Evolutionary conservation across 345 rosid genomes (phyloP), one percentile per base, ranked within the genome.

Genomic region (Draba incana): DNA sequence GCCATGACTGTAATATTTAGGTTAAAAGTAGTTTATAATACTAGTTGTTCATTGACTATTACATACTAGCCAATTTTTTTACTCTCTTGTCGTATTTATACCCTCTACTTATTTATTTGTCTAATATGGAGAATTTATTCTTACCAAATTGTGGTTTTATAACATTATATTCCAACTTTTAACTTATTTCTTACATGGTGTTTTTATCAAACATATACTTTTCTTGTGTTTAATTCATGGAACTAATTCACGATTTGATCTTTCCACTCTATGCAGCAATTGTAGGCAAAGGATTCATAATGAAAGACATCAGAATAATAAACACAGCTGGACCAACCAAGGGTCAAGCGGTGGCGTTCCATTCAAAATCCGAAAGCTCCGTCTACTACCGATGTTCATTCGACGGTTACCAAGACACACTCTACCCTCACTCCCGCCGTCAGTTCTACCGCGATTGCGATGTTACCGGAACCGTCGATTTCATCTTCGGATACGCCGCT

Each of bases 341-440:
- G 78, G 96, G 88, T 52, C 98, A 92, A 44, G 98, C 98, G 3
- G 97, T 92, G 58, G 98, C 98, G 3, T 86, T 92, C 75, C 77
- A 96, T 62, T 92, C 96, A 1, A 92, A 86, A 10, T 86, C 98
- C 3, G 93, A 92, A 70, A 59, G 55, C 13, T 89, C 98, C 0
- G 85, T 85, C 6, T 81, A 75, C 68, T 79, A 75, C 70, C 71
- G 53, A 8, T 92, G 97, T 25, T 38, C 80, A 5, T 86, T 92
- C 1, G 83, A 88, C 1, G 92, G 76, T 0, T 88, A 4, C 72
- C 98, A 92, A 73, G 96, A 92, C 84, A 88, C 98, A 2, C 90
- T 92, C 41, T 92, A 90, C 13, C 78, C 93, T 15, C 92, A 92
- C 71, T 79, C 92, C 24, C 85, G 86, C 16, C 89, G 93, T 0